Conservation (phyloP, 164 flowering plant species). For the Sextonia rubra region DNA sequence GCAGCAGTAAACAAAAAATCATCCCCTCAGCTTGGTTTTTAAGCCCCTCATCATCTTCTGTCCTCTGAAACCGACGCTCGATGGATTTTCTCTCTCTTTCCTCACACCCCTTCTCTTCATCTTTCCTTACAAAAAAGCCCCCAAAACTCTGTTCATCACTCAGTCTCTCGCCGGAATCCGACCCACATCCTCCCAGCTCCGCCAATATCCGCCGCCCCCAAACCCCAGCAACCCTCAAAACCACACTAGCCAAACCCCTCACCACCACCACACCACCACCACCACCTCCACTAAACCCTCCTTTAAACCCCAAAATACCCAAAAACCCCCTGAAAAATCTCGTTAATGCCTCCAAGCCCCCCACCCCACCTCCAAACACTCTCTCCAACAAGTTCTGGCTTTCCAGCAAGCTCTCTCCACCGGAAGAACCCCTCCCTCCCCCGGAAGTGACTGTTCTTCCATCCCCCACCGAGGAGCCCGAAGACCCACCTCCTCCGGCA, state of each 20-base stretch:
- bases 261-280: constrained; percentile 18
- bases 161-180: constrained; percentile 22
- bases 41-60: no score
- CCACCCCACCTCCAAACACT: constrained; percentile 8
- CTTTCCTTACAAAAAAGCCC: constrained; percentile 27
- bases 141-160: constrained; percentile 23
- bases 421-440: constrained; percentile 14
- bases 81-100: constrained; percentile 29
- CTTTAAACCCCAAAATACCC: constrained; percentile 10
- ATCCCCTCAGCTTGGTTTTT: no score
- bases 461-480: neutral
- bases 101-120: constrained; percentile 21
- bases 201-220: constrained; percentile 32
- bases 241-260: constrained; percentile 2
- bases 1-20: no score
- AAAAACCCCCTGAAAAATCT: constrained; percentile 44
- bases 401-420: constrained; percentile 54
- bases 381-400: constrained; percentile 57
- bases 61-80: neutral
- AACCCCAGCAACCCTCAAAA: constrained; percentile 7
- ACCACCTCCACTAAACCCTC: constrained; percentile 9
- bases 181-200: constrained; percentile 6
- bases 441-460: neutral
- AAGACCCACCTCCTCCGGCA: neutral
- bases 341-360: constrained; percentile 12